phyloP scores from a whole-genome alignment of 2,329 filamentous ascomycete genomes.

The Metarhizium humberi region DNA sequence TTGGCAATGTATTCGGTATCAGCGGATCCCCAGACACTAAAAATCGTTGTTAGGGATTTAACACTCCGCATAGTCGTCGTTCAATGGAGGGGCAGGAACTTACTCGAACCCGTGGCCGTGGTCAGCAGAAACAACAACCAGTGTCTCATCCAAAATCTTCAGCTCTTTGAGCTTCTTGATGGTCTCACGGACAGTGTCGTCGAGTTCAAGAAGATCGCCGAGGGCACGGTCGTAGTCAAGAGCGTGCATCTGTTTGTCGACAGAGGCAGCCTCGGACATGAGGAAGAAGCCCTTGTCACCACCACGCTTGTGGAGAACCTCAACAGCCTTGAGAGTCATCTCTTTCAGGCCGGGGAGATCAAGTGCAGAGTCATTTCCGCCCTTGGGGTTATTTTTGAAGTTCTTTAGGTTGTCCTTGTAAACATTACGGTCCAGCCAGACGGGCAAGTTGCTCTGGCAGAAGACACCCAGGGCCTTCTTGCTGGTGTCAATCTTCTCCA shows the following conservation, averaged over 20 bases:
- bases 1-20: constrained; percentile 69
- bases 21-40: constrained; percentile 63
- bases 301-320: constrained; percentile 60
- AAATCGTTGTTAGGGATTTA: constrained; percentile 1
- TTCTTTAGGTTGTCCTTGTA: constrained; percentile 60
- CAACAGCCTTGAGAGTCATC: constrained; percentile 81
- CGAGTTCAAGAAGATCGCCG: constrained; percentile 75
- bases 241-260: constrained; percentile 85
- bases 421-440: constrained; percentile 80
- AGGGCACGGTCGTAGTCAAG: constrained; percentile 81
- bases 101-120: constrained; percentile 80
- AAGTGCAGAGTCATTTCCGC: constrained; percentile 51
- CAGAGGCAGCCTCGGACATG: constrained; percentile 77
- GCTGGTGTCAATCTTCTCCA: constrained; percentile 46
- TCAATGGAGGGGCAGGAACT: constrained; percentile 8
- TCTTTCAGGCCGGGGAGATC: constrained; percentile 80
- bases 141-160: constrained; percentile 62
- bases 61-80: background rate
- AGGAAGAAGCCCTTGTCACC: constrained; percentile 72
- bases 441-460: constrained; percentile 63
- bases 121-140: constrained; percentile 75
- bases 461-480: constrained; percentile 70
- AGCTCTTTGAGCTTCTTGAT: constrained; percentile 59
- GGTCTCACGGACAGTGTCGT: constrained; percentile 72
- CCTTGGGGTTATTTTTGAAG: constrained; percentile 60